Evolutionary conservation across 2,329 filamentous ascomycete species (phyloP).

Genomic region (Blastomyces parvus): DNA sequence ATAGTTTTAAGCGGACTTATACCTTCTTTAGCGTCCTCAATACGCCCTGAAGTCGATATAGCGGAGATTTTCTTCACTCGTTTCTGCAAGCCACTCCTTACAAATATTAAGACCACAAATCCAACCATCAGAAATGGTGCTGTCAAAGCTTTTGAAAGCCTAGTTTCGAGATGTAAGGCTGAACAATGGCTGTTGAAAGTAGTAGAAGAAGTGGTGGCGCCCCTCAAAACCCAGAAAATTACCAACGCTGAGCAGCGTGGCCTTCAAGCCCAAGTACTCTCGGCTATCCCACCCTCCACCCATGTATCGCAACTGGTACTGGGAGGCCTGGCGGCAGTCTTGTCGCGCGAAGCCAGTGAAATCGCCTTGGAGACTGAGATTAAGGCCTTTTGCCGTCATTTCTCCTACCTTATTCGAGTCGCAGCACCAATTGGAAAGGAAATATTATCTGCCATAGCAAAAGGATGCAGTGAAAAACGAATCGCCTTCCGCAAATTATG

Average conservation of each 20-base stretch:
- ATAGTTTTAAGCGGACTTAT: slow-evolving; percentile 74
- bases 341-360: slow-evolving; percentile 83
- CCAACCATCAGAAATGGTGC: slow-evolving; percentile 64
- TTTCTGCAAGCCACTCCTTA: slow-evolving; percentile 76
- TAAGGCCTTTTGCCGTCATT: slow-evolving; percentile 57
- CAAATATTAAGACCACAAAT: slow-evolving; percentile 87
- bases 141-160: slow-evolving; percentile 59
- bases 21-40: slow-evolving; percentile 58
- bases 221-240: slow-evolving; percentile 75
- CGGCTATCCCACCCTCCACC: slow-evolving; percentile 51
- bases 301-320: slow-evolving; percentile 58
- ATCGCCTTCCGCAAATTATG: slow-evolving; percentile 66
- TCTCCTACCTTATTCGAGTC: slow-evolving; percentile 53
- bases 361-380: slow-evolving; percentile 67
- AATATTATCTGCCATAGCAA: slow-evolving; percentile 61
- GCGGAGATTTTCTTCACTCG: slow-evolving; percentile 62
- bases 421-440: slow-evolving; percentile 54
- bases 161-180: slow-evolving; percentile 56
- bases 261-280: slow-evolving; percentile 71
- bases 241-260: slow-evolving; percentile 75
- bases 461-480: slow-evolving; percentile 81
- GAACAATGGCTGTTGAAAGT: slow-evolving; percentile 54
- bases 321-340: slow-evolving; percentile 55
- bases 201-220: slow-evolving; percentile 65
- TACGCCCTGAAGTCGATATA: slow-evolving; percentile 64